Evolutionary conservation across 2,329 filamentous ascomycete species (phyloP).

Genomic region (Aspergillus phoenicis): DNA sequence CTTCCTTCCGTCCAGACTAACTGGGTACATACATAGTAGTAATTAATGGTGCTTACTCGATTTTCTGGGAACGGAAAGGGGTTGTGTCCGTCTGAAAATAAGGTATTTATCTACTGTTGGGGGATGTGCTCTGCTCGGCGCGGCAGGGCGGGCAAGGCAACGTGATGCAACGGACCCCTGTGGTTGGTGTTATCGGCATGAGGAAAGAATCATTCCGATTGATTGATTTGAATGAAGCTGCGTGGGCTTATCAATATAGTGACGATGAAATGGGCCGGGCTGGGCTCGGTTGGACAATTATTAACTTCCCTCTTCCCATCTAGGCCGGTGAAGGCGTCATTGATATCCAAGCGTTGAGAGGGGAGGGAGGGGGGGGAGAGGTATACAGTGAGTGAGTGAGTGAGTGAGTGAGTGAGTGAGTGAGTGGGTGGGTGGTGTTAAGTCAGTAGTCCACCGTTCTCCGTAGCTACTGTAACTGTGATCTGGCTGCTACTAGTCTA

Average conservation of each 20-base stretch:
- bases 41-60: too few relatives aligned
- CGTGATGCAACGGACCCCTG: slow-evolving; percentile 29
- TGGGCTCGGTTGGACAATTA: background rate
- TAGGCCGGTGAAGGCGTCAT: background rate
- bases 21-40: background rate
- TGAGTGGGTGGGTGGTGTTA: too few relatives aligned
- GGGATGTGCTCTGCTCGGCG: too few relatives aligned
- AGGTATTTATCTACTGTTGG: too few relatives aligned
- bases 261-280: too few relatives aligned
- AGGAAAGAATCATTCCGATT: slow-evolving; percentile 11
- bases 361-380: background rate
- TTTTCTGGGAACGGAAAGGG: slow-evolving; percentile 5
- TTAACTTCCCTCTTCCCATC: background rate
- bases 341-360: background rate
- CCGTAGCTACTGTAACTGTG: too few relatives aligned
- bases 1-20: background rate
- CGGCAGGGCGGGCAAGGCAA: slow-evolving; percentile 21
- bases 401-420: background rate
- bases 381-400: background rate
- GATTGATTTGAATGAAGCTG: background rate
- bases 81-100: background rate
- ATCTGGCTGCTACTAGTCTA: too few relatives aligned
- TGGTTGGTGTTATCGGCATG: slow-evolving; percentile 34
- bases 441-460: too few relatives aligned
- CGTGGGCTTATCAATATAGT: background rate